Base-by-base conservation (phyloP, 495 filamentous ascomycete genomes). In the Penicillium chermesinum region DNA sequence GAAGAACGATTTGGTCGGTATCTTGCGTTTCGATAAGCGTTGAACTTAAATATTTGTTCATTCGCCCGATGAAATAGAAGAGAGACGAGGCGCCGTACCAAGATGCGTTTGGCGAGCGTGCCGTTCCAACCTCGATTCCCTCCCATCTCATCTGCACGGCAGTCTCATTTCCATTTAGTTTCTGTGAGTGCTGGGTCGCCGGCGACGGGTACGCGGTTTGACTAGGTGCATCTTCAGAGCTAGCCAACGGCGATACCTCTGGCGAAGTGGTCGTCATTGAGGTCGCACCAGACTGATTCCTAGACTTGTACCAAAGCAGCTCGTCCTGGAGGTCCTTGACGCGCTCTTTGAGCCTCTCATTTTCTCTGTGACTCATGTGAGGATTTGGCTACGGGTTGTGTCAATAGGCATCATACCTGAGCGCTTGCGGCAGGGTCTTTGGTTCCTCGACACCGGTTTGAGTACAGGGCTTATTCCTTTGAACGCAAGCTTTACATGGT, bases 11-110 rank as follows among this genome's bases (percentile, higher is more conserved):
- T 12, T 46, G 44, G 34, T 46, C 33, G 13, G 33, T 37, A 20
- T 17, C 25, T 25, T 37, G 44, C 33, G 44, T 46, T 16, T 46
- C 32, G 9, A 37, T 33, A 8, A 46, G 44, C n/a, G 33, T 46
- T 17, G 20, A 33, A 30, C 44, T 32, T 34, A 46, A 27, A 15
- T 46, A 46, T 15, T 15, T 46, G 12, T 46, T 46, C 44, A 46
- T 46, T 17, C 44, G 44, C n/a, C 44, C 44, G n/a, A 46, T 46
- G 4, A 46, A 46, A 18, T 46, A 35, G 33, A 46, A 46, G 3
- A 46, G 33, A 1, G 44, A 46, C 10, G 44, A 46, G 2, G 44
- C 2, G 0, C 44, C 44, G 18, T 38, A 46, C 44, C 44, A 46
- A 5, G 44, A 46, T 1, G 34, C n/a, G 20, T 46, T 46, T 46